Base-by-base conservation (phyloP, 768 basidiomycete species). In the Amanita rimosa region DNA sequence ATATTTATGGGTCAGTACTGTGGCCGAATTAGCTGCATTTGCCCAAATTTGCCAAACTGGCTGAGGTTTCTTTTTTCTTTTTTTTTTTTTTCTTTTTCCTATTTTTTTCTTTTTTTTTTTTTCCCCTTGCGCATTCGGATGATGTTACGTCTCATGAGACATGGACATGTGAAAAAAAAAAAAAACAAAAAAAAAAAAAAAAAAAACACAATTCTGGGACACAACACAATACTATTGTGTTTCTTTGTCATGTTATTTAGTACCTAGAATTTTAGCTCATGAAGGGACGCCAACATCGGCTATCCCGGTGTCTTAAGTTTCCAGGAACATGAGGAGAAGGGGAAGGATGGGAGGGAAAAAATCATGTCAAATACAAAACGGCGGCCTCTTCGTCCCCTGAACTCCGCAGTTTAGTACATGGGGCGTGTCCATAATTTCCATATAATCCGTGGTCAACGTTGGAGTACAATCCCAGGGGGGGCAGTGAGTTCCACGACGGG, bases 271-370 rank as follows among this genome's bases (percentile, higher is more conserved):
- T 41, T 27, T 27, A 39, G 38, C 17, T 39, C 38, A 9, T 11
- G 14, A 27, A 43, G 41, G 24, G 41, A 43, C 41, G 26, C 9
- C n/a, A 9, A 1, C 24, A 13, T 26, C 45, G 45, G 45, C 24
- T 37, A 36, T 36, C 24, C 35, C 45, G 45, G 45, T 26, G 14
- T 46, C 35, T 26, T 46, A 46, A 46, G 44, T 44, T 31, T 27
- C 11, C 16, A 44, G 29, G 16, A 31, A 44, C 27, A 44, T 44
- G 17, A n/a, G n/a, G n/a, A n/a, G n/a, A n/a, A n/a, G n/a, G n/a
- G n/a, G n/a, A n/a, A n/a, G n/a, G n/a, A n/a, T n/a, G n/a, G n/a
- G n/a, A 16, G 29, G 29, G 11, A 13, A 31, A 31, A 26, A 31
- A 31, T 13, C 31, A 11, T 31, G 10, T 11, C 31, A 31, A 31